Evolutionary conservation across 31 red algal species (phyloP), one percentile per base, ranked within the genome.

Genomic region (Odonthalia washingtoniensis): DNA sequence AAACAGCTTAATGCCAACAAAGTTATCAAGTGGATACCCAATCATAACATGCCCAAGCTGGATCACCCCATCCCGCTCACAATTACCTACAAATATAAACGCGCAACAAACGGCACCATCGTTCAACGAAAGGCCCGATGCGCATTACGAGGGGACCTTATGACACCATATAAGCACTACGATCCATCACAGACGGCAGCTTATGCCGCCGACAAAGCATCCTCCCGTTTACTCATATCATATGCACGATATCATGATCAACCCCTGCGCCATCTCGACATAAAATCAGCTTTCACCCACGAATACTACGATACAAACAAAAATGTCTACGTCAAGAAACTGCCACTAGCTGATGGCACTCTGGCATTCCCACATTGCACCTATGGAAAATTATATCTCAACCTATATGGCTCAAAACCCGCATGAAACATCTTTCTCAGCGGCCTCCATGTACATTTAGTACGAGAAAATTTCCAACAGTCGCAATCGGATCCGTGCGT

Each of bases 1-100:
- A 3, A 45, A 2, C 40, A 77, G n/a, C 74, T 77, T 1, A 46
- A 77, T 41, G 36, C 2, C 26, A 5, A 46, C 3, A 9, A 5
- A 3, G 74, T 41, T 30, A 46, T 77, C 74, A 42, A 41, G 46
- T 77, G 49, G 49, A 36, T 77, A 70, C 5, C 14, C 14, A 28
- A 70, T 45, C 74, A 40, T 1, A 77, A 77, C 40, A 4, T 1
- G 31, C 2, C 40, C 17, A 40, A 46, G 1, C 37, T 17, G 1
- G 46, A 41, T 17, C 5, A 46, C 1, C 74, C 46, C 3, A 65
- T 81, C 33, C 53, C 53, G 14, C 45, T 81, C 2, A 81, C 62
- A 40, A 84, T 84, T 60, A 84, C 80, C 4, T 45, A 84, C 35
- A 28, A 84, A 84, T 12, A 3, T 44, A 9, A 69, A 72, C 65